These are phyloP conservation scores for Oryza meyeriana DNA, from an alignment of 176 grass and related monocot genomes.

Conservation along the genomic window DNA sequence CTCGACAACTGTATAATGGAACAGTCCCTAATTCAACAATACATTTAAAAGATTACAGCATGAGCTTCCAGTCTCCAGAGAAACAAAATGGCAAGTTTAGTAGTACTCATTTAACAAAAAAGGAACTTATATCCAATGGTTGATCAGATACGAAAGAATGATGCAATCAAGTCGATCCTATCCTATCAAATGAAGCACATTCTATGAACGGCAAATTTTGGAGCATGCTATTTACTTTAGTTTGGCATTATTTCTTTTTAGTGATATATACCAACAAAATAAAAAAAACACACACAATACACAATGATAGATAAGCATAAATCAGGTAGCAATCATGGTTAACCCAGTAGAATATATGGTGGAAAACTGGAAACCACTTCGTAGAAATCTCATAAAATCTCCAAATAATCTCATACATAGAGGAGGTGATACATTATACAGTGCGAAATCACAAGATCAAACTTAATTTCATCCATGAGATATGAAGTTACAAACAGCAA, in stretches of 20 bases:
- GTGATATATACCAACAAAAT: not conserved
- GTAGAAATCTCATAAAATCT: too few relatives aligned
- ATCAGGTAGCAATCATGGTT: constrained; percentile 2
- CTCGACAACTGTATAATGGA: not conserved
- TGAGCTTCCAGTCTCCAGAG: not conserved
- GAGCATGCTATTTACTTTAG: not conserved
- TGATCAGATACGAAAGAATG: not conserved
- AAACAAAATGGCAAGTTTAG: constrained; percentile 2
- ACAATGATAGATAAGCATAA: not conserved
- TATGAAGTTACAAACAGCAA: too few relatives aligned
- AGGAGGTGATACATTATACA: too few relatives aligned
- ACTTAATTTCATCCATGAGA: too few relatives aligned
- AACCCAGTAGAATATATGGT: not conserved
- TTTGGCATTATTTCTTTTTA: not conserved
- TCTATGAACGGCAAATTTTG: not conserved
- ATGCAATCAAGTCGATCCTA: constrained; percentile 13
- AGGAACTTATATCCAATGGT: constrained; percentile 1
- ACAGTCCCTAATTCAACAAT: constrained; percentile 7
- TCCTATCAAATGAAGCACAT: not conserved
- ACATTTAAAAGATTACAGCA: not conserved
- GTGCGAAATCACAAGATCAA: too few relatives aligned
- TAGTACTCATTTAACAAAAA: not conserved
- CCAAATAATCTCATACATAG: too few relatives aligned
- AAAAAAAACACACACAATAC: not conserved
- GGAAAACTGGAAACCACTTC: too few relatives aligned